These are phyloP conservation scores for Neurospora africana DNA, from an alignment of 495 filamentous ascomycete genomes.

Conservation along the genomic window DNA sequence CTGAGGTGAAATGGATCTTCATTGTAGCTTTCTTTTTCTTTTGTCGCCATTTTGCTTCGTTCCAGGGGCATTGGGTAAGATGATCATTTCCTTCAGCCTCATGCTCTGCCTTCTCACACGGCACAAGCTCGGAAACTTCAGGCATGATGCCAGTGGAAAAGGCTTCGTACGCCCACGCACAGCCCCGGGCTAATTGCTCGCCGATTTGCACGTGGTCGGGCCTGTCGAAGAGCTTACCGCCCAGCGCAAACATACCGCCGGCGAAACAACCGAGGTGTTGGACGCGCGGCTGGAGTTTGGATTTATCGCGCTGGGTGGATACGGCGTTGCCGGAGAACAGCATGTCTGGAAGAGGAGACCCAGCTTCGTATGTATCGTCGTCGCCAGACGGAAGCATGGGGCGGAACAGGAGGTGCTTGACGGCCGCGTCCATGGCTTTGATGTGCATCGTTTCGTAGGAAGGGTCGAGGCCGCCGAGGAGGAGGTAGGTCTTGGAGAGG, in stretches of 20 bases:
- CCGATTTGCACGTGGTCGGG: conserved; percentile 66
- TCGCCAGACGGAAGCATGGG: conserved; percentile 42
- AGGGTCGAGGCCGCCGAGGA: conserved; percentile 29
- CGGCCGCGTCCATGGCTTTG: conserved; percentile 51
- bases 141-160: conserved; percentile 84
- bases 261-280: conserved; percentile 62
- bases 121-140: conserved; percentile 51
- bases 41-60: conserved; percentile 14
- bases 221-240: conserved; percentile 61
- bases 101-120: conserved; percentile 17
- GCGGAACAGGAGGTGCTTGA: conserved; percentile 60
- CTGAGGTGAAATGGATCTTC: no score
- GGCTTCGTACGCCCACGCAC: conserved; percentile 79
- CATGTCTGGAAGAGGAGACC: conserved; percentile 42
- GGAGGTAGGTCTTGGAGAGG: conserved; percentile 57
- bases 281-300: conserved; percentile 25
- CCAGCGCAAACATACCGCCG: conserved; percentile 87
- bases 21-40: not conserved
- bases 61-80: conserved; percentile 13
- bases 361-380: not conserved
- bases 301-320: conserved; percentile 8
- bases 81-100: conserved; percentile 34
- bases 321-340: conserved; percentile 47
- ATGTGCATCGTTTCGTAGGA: conserved; percentile 34
- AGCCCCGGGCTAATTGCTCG: conserved; percentile 74